Conservation (phyloP, 176 grass and related monocot genomes). For the Pontederia crassipes region DNA sequence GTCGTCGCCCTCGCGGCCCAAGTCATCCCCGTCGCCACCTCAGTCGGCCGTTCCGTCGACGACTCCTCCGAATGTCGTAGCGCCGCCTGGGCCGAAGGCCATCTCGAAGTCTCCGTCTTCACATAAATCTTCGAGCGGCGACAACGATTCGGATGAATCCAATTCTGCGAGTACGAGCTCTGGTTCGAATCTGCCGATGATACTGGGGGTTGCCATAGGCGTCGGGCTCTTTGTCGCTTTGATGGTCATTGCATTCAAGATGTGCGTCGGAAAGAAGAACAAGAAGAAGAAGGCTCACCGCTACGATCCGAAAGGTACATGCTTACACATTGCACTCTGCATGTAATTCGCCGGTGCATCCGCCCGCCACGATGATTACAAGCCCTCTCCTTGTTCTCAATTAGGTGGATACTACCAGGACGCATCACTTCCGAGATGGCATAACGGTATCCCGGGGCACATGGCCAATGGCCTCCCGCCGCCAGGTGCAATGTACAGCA, state of each 20-base stretch:
- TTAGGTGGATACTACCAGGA: slow-evolving; percentile 35
- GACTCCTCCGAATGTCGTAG: neutral
- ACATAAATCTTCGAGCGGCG: neutral
- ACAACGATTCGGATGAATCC: neutral
- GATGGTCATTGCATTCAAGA: slow-evolving; percentile 32
- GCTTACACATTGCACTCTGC: neutral
- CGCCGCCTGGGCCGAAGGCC: slow-evolving; percentile 7
- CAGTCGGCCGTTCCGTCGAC: neutral
- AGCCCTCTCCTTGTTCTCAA: too few species aligned
- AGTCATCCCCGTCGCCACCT: slow-evolving; percentile 15
- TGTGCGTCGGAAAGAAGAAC: slow-evolving; percentile 41
- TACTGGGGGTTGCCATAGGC: slow-evolving; percentile 32
- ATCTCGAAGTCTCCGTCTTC: slow-evolving; percentile 9
- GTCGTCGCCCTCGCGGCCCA: neutral
- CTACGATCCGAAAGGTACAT: slow-evolving; percentile 40
- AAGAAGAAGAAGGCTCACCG: slow-evolving; percentile 14
- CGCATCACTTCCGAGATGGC: slow-evolving; percentile 32
- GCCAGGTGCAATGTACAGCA: slow-evolving; percentile 25
- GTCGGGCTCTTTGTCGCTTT: slow-evolving; percentile 27
- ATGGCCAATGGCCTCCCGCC: slow-evolving; percentile 7
- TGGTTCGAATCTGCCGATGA: neutral
- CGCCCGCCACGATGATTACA: neutral
- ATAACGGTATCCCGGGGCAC: slow-evolving; percentile 12
- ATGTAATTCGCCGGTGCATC: neutral
- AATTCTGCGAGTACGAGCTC: neutral